Evolutionary conservation across 371 early-diverging fungal species (phyloP).

Genomic region (Nematocida sp.): DNA sequence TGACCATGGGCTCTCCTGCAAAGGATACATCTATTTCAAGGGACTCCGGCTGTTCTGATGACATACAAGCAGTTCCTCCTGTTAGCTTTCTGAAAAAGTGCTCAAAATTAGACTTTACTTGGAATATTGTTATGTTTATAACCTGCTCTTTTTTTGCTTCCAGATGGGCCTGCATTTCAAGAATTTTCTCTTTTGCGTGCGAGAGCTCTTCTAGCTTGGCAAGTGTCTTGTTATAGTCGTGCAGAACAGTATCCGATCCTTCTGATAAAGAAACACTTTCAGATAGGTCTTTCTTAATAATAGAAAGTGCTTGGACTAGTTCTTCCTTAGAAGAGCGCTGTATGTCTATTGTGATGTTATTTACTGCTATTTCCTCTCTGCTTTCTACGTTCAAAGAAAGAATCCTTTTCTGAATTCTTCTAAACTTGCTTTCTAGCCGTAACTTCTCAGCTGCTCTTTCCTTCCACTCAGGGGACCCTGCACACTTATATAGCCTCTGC

Average conservation of each 20-base stretch:
- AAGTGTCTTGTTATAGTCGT: constrained; percentile 33
- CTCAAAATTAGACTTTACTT: constrained; percentile 62
- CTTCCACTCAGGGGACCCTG: constrained; percentile 39
- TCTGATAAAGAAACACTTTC: neutral
- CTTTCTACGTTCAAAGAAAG: constrained; percentile 40
- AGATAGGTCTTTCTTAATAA: constrained; percentile 29
- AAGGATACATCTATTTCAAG: constrained; percentile 49
- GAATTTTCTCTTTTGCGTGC: constrained; percentile 57
- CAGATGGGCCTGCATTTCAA: constrained; percentile 60
- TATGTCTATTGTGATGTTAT: neutral
- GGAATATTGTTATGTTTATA: constrained; percentile 60
- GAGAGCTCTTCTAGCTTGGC: constrained; percentile 51
- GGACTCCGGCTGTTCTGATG: neutral
- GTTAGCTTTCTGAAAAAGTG: constrained; percentile 64
- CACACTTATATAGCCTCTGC: constrained; percentile 17
- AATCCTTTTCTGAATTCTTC: constrained; percentile 44
- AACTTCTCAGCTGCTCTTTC: constrained; percentile 33
- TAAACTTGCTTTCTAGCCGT: constrained; percentile 37
- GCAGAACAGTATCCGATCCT: neutral
- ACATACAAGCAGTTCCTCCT: constrained; percentile 38
- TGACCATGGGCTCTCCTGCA: constrained; percentile 22
- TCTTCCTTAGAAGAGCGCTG: constrained; percentile 3
- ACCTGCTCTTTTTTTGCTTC: constrained; percentile 67
- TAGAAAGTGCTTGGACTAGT: constrained; percentile 14
- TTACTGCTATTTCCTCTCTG: constrained; percentile 2